These are phyloP conservation scores for Cladosporium sp. DNA, from an alignment of 2,329 filamentous ascomycete genomes.

Conservation along the genomic window DNA sequence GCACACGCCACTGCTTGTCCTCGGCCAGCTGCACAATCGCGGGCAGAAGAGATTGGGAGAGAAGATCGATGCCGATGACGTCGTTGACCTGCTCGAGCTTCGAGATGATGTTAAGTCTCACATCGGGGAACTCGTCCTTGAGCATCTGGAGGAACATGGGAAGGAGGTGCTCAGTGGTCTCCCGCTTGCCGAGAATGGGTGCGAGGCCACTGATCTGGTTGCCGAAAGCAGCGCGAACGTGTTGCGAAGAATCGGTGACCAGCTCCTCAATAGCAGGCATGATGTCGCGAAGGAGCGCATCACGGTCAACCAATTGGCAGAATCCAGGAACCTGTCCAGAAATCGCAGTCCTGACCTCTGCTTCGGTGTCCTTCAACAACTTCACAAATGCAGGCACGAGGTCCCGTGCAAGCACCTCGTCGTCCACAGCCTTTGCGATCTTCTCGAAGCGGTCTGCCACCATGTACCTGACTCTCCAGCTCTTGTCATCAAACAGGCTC, in stretches of 20 bases:
- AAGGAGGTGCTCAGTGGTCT: conserved; percentile 95
- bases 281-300: conserved; percentile 88
- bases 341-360: conserved; percentile 94
- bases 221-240: conserved; percentile 90
- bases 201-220: conserved; percentile 97
- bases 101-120: conserved; percentile 98
- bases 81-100: conserved; percentile 98
- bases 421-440: conserved; percentile 98
- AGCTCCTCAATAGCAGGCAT: conserved; percentile 96
- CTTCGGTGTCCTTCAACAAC: conserved; percentile 95
- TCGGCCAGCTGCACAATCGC: conserved; percentile 97
- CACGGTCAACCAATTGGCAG: conserved; percentile 83
- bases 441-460: conserved; percentile 98
- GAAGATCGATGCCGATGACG: conserved; percentile 95
- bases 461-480: conserved; percentile 99
- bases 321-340: conserved; percentile 95
- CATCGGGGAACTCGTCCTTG: conserved; percentile 98
- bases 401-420: conserved; percentile 91
- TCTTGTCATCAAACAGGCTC: conserved; percentile 97
- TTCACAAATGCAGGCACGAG: conserved; percentile 96
- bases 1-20: conserved; percentile 98
- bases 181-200: conserved; percentile 95
- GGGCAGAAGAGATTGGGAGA: conserved; percentile 93
- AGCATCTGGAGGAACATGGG: conserved; percentile 99
- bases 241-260: conserved; percentile 92